A percentile compares a stretch with the other conserved stretches of the same genome.
phyloP scores from a whole-genome alignment of 306 rosid genomes.

The Malus sylvestris region DNA sequence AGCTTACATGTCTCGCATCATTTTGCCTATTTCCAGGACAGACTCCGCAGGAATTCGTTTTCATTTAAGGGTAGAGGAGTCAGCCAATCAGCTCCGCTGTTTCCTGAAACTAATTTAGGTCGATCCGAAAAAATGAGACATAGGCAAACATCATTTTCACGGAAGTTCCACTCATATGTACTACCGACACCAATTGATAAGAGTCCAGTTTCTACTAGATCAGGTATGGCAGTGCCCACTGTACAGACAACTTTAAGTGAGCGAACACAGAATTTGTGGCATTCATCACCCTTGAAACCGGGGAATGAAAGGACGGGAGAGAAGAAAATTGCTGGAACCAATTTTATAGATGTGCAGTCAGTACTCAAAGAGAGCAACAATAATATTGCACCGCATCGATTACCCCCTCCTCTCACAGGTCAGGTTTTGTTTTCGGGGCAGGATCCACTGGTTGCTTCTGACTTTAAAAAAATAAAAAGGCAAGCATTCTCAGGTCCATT shows the following conservation, averaged over 20 bases:
- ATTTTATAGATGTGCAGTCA: conserved; percentile 35
- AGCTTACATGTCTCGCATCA: not conserved
- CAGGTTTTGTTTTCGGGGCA: conserved; percentile 30
- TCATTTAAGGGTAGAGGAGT: conserved; percentile 42
- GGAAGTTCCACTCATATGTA: conserved; percentile 74
- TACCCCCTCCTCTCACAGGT: conserved; percentile 63
- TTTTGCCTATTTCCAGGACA: conserved; percentile 51
- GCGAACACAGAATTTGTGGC: conserved; percentile 60
- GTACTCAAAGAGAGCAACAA: conserved; percentile 75
- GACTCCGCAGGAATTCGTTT: conserved; percentile 41
- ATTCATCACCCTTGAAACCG: conserved; percentile 72
- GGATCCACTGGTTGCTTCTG: conserved; percentile 37
- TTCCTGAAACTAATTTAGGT: conserved; percentile 54
- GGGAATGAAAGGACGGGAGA: conserved; percentile 40
- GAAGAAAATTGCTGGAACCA: conserved; percentile 36
- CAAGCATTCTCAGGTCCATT: conserved; percentile 87
- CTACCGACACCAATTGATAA: conserved; percentile 80
- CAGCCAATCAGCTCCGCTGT: conserved; percentile 96
- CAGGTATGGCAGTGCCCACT: conserved; percentile 35
- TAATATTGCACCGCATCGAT: conserved; percentile 35
- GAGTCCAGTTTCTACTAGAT: conserved; percentile 42
- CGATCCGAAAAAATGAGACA: conserved; percentile 55
- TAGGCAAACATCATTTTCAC: conserved; percentile 60
- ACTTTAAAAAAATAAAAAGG: conserved; percentile 63
- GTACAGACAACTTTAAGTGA: conserved; percentile 28